Evolutionary conservation across 345 rosid genomes (phyloP).

Genomic region (Camelina sativa): DNA sequence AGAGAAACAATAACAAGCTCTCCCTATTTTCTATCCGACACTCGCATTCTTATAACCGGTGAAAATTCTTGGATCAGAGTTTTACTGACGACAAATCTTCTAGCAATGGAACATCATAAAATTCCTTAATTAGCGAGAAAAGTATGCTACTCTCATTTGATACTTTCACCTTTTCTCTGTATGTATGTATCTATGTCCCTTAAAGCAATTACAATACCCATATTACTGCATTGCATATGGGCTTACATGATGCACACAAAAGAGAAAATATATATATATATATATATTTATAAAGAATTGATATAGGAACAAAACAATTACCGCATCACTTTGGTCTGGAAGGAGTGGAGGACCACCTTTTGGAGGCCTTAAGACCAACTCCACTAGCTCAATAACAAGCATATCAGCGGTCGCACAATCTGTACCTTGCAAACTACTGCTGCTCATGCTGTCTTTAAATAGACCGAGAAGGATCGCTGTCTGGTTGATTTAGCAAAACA

Average conservation of each 20-base stretch:
- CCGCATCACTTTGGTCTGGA: constrained; percentile 83
- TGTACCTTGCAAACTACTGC: constrained; percentile 45
- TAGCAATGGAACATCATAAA: constrained; percentile 8
- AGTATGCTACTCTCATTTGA: constrained; percentile 9
- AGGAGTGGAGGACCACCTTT: constrained; percentile 83
- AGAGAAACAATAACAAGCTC: neutral
- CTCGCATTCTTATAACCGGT: neutral
- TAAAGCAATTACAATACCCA: neutral
- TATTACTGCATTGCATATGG: neutral
- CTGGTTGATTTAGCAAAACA: constrained; percentile 43
- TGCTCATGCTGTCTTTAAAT: constrained; percentile 58
- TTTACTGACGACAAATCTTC: neutral
- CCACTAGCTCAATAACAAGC: constrained; percentile 70
- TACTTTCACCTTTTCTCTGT: neutral
- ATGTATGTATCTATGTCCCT: neutral
- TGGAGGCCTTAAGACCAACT: constrained; percentile 73
- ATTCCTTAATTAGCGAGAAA: neutral
- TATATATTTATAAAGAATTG: neutral
- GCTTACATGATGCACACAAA: constrained; percentile 15
- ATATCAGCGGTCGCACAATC: constrained; percentile 36
- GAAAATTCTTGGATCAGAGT: neutral
- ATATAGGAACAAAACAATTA: constrained; percentile 38
- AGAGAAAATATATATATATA: neutral
- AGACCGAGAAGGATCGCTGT: constrained; percentile 82
- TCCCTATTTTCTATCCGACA: neutral